These are phyloP conservation scores for Rhynchosporium agropyri DNA, from an alignment of 2,329 filamentous ascomycete genomes.

Conservation along the genomic window DNA sequence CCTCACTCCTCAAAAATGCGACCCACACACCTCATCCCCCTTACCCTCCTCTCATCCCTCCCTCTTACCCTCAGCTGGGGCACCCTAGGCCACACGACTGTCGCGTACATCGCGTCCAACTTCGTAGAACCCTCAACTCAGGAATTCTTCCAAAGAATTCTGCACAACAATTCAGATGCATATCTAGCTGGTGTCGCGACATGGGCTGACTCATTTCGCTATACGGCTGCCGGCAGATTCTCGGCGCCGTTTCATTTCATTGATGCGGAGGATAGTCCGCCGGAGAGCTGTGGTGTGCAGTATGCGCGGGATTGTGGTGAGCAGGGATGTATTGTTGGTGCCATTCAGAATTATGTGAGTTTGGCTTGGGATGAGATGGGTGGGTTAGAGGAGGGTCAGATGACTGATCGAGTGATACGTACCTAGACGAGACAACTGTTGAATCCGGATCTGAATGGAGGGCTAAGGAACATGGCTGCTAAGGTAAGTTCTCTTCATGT, in stretches of 20 bases:
- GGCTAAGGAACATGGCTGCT: conserved; percentile 59
- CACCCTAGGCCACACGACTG: conserved; percentile 64
- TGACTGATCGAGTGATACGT: background rate
- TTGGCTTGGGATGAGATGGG: background rate
- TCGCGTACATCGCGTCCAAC: conserved; percentile 63
- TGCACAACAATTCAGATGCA: conserved; percentile 56
- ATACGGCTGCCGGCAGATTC: conserved; percentile 64
- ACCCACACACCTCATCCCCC: background rate
- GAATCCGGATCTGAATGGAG: conserved; percentile 44
- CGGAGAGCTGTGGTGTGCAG: conserved; percentile 58
- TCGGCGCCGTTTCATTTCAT: conserved; percentile 69
- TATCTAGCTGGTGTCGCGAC: conserved; percentile 66
- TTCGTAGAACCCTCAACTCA: conserved; percentile 61
- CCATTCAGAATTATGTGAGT: conserved; percentile 42
- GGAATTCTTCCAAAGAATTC: conserved; percentile 58
- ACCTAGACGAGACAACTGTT: conserved; percentile 37
- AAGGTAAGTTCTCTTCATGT: conserved; percentile 45
- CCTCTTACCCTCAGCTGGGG: conserved; percentile 35
- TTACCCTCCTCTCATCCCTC: conserved; percentile 20
- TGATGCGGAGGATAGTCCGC: conserved; percentile 66
- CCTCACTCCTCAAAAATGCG: conserved; percentile 9
- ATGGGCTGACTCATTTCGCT: conserved; percentile 66
- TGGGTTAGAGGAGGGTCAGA: background rate
- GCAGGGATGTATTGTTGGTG: conserved; percentile 62
- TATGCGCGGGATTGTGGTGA: conserved; percentile 63